Conservation (phyloP, 495 filamentous ascomycete genomes). For the Patellaria atrata region DNA sequence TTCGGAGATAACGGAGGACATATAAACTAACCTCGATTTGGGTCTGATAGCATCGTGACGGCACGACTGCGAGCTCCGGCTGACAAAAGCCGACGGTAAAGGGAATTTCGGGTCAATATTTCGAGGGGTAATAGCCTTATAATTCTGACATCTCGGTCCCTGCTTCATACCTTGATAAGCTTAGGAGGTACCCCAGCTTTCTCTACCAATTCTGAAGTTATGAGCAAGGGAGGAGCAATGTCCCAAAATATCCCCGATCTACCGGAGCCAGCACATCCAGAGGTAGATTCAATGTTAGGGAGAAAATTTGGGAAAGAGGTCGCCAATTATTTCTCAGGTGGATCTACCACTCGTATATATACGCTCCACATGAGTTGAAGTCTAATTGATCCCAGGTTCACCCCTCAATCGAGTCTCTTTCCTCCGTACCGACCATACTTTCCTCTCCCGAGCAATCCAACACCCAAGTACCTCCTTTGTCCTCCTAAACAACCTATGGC, state of each 20-base stretch:
- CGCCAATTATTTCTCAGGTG: slow-evolving; percentile 91
- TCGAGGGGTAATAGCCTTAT: no score
- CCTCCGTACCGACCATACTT: slow-evolving; percentile 61
- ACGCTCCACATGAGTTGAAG: not conserved
- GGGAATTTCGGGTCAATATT: no score
- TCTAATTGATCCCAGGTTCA: slow-evolving; percentile 35
- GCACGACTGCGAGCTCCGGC: no score
- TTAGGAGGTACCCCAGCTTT: no score
- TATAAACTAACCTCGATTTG: no score
- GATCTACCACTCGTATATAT: slow-evolving; percentile 11
- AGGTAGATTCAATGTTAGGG: slow-evolving; percentile 70
- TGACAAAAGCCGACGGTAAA: no score
- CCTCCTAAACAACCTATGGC: slow-evolving; percentile 63
- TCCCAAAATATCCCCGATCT: slow-evolving; percentile 22
- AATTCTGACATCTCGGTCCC: no score
- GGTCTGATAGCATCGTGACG: no score
- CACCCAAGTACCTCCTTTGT: slow-evolving; percentile 60
- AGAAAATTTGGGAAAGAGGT: slow-evolving; percentile 82
- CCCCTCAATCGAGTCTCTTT: slow-evolving; percentile 74
- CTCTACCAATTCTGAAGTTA: no score
- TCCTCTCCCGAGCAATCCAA: slow-evolving; percentile 60
- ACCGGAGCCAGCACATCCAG: slow-evolving; percentile 43
- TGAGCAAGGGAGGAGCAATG: no score
- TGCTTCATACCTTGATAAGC: no score
- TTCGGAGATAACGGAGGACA: no score